A percentile compares a stretch with the other conserved stretches of the same genome.
Evolutionary conservation across 2,329 filamentous ascomycete genomes (phyloP).

Genomic region (Akanthomyces dipterigenus): DNA sequence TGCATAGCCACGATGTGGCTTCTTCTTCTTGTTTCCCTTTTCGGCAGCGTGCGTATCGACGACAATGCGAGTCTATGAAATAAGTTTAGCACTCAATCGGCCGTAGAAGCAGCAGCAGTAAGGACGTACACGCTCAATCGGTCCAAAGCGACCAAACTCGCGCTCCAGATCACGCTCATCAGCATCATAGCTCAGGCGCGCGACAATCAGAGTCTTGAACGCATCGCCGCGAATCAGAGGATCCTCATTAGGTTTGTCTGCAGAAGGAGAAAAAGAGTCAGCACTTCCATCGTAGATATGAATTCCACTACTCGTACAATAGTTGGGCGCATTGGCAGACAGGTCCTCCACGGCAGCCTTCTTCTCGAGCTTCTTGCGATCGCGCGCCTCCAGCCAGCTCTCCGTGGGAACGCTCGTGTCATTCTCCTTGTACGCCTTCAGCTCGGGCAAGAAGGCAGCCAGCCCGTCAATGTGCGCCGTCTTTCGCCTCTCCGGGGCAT

Average conservation of each 20-base stretch:
- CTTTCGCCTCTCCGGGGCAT: constrained; percentile 73
- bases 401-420: constrained; percentile 76
- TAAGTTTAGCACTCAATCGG: not conserved
- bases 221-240: constrained; percentile 86
- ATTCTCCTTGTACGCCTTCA: constrained; percentile 71
- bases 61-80: constrained; percentile 72
- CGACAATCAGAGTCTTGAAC: constrained; percentile 91
- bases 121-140: constrained; percentile 77
- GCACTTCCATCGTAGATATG: constrained; percentile 10
- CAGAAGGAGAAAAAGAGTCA: constrained; percentile 13
- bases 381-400: constrained; percentile 84
- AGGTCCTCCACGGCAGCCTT: constrained; percentile 58
- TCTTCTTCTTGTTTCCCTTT: constrained; percentile 70
- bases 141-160: constrained; percentile 88
- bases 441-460: constrained; percentile 64
- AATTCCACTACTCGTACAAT: constrained; percentile 41
- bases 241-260: constrained; percentile 78
- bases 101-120: not conserved
- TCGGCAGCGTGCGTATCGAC: constrained; percentile 64
- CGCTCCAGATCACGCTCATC: constrained; percentile 85
- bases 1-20: constrained; percentile 82
- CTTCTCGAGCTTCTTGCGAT: constrained; percentile 78
- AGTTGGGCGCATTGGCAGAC: constrained; percentile 55
- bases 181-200: constrained; percentile 81
- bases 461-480: constrained; percentile 68